Conservation (phyloP, 805 yeast genomes). For the Cyberlindnera nakhonratchasimensis region DNA sequence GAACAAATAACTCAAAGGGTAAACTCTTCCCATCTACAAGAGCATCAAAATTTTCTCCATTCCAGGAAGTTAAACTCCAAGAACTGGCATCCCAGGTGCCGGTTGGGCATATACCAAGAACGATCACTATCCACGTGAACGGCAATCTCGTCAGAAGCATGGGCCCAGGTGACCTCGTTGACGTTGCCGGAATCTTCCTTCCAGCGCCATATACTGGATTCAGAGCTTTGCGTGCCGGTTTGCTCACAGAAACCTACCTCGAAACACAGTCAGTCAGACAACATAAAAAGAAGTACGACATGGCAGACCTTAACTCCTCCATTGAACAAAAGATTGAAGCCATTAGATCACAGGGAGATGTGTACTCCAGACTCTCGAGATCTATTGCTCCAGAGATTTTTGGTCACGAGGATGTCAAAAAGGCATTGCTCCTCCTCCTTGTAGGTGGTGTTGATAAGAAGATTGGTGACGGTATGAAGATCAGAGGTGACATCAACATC, state of each 20-base stretch:
- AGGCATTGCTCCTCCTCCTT: conserved; percentile 75
- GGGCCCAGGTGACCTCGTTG: conserved; percentile 94
- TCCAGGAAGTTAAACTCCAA: conserved; percentile 94
- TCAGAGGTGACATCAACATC: conserved; percentile 94
- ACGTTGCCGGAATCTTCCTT: conserved; percentile 85
- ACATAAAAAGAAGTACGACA: conserved; percentile 84
- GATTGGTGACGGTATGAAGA: conserved; percentile 94
- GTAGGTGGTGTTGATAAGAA: conserved; percentile 96
- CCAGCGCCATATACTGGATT: conserved; percentile 97
- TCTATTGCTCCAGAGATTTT: conserved; percentile 97
- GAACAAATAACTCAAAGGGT: conserved; percentile 77
- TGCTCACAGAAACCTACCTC: conserved; percentile 88
- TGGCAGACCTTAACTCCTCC: conserved; percentile 53
- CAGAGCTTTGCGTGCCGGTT: conserved; percentile 87
- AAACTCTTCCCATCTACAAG: conserved; percentile 89
- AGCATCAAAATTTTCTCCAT: conserved; percentile 91
- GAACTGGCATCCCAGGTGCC: conserved; percentile 97
- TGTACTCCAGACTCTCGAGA: conserved; percentile 74
- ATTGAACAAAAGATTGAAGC: conserved; percentile 52
- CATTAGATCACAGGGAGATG: conserved; percentile 59
- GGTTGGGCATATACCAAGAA: conserved; percentile 94
- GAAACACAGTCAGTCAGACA: conserved; percentile 84
- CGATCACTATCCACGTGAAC: conserved; percentile 80
- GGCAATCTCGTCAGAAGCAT: conserved; percentile 86
- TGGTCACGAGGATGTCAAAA: conserved; percentile 92